Evolutionary conservation across 768 basidiomycete genomes (phyloP).

Genomic region (Daedaleopsis sinensis): DNA sequence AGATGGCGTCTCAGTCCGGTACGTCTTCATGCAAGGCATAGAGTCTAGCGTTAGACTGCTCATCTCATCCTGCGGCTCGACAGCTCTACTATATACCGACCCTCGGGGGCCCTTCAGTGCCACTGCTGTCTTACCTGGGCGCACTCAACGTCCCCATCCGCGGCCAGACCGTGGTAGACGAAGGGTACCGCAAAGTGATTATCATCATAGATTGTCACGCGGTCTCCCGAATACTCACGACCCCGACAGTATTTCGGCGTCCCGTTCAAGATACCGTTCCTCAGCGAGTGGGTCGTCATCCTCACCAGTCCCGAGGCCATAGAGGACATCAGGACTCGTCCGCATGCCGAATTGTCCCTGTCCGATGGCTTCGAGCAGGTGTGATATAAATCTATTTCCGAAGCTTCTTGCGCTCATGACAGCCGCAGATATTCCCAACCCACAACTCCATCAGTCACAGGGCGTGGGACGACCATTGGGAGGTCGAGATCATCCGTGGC

Average conservation of each 20-base stretch:
- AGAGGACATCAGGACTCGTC: background rate
- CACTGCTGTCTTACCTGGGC: background rate
- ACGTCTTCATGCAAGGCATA: no score
- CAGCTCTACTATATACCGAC: background rate
- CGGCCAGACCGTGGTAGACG: background rate
- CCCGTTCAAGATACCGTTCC: background rate
- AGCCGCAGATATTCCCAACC: background rate
- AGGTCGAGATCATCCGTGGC: constrained; percentile 22
- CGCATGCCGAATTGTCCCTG: background rate
- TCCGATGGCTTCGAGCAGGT: background rate
- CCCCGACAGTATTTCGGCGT: background rate
- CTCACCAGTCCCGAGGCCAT: background rate
- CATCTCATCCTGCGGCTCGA: no score
- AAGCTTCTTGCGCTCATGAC: background rate
- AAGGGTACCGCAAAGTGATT: background rate
- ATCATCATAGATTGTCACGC: no score
- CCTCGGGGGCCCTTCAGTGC: background rate
- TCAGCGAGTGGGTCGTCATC: background rate
- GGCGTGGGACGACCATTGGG: constrained; percentile 31
- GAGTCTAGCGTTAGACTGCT: no score
- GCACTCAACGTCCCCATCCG: background rate
- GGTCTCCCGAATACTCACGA: background rate
- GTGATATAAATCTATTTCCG: background rate
- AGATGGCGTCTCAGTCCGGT: no score
- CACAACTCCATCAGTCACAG: constrained; percentile 32